These are phyloP conservation scores for Podaxis sp. DNA, from an alignment of 768 basidiomycete species.

Conservation along the genomic window DNA sequence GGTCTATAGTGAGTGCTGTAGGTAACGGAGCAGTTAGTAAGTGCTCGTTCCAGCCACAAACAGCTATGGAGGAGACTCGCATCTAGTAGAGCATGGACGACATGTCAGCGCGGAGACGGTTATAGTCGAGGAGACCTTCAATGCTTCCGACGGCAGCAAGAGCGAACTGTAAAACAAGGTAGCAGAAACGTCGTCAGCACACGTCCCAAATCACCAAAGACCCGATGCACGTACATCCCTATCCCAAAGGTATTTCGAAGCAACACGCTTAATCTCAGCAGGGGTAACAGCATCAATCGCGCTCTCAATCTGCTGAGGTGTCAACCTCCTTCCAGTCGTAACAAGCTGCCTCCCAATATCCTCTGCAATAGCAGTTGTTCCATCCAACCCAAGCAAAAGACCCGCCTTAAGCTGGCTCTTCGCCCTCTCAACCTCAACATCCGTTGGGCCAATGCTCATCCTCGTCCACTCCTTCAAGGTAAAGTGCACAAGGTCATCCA, in stretches of 20 bases:
- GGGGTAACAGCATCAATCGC: constrained; percentile 86
- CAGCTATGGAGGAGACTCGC: not conserved
- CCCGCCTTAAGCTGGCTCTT: constrained; percentile 98
- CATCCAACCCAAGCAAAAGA: constrained; percentile 85
- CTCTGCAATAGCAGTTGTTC: constrained; percentile 95
- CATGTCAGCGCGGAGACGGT: constrained; percentile 80
- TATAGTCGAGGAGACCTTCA: constrained; percentile 94
- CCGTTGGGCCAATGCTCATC: constrained; percentile 84
- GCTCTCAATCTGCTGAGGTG: constrained; percentile 90
- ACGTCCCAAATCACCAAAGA: not conserved
- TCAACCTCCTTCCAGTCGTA: constrained; percentile 84
- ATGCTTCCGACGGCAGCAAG: constrained; percentile 86
- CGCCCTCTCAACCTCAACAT: constrained; percentile 90
- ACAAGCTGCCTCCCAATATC: constrained; percentile 98
- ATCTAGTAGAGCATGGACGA: constrained; percentile 73
- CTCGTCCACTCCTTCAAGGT: constrained; percentile 94
- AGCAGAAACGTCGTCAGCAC: constrained; percentile 11
- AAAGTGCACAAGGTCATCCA: constrained; percentile 93
- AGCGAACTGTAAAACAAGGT: constrained; percentile 51
- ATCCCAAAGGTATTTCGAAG: constrained; percentile 96
- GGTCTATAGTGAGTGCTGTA: constrained; percentile 3
- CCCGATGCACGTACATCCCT: constrained; percentile 63
- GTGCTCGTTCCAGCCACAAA: not conserved
- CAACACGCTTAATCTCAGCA: constrained; percentile 90
- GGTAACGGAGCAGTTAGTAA: not conserved